A percentile compares a stretch with the other conserved stretches of the same genome.
Evolutionary conservation across 495 filamentous ascomycete species (phyloP).

Genomic region (Cercophora scortea): DNA sequence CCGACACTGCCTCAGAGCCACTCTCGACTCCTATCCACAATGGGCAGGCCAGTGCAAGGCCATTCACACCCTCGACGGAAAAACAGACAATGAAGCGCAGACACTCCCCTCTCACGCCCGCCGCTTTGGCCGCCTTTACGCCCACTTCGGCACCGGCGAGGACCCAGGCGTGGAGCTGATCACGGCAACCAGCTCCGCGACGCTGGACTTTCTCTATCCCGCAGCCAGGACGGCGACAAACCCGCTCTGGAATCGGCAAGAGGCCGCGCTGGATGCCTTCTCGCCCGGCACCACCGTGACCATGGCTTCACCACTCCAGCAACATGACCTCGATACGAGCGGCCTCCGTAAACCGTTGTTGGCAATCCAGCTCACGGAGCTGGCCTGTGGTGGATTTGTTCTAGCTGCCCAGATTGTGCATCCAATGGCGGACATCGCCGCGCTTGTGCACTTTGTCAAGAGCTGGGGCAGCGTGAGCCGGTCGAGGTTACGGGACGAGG

Average conservation of each 20-base stretch:
- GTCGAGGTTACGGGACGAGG: not conserved
- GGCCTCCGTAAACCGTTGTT: not conserved
- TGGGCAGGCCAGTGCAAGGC: not conserved
- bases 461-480: not conserved
- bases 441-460: not conserved
- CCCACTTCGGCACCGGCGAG: not conserved
- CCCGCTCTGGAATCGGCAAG: not conserved
- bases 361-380: slow-evolving; percentile 1
- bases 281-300: not conserved
- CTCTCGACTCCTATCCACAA: not conserved
- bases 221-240: not conserved
- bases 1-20: not conserved
- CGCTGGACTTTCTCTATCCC: not conserved
- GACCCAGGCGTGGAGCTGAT: slow-evolving; percentile 1
- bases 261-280: not conserved
- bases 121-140: slow-evolving; percentile 1
- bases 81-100: not conserved
- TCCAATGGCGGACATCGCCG: not conserved
- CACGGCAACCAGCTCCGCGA: not conserved
- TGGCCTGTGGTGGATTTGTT: not conserved
- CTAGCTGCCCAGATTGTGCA: not conserved
- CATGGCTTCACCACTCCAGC: not conserved
- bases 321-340: not conserved
- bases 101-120: not conserved
- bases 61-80: not conserved